Conservation (phyloP, 2,329 filamentous ascomycete genomes). For the Aureobasidium pullulans region DNA sequence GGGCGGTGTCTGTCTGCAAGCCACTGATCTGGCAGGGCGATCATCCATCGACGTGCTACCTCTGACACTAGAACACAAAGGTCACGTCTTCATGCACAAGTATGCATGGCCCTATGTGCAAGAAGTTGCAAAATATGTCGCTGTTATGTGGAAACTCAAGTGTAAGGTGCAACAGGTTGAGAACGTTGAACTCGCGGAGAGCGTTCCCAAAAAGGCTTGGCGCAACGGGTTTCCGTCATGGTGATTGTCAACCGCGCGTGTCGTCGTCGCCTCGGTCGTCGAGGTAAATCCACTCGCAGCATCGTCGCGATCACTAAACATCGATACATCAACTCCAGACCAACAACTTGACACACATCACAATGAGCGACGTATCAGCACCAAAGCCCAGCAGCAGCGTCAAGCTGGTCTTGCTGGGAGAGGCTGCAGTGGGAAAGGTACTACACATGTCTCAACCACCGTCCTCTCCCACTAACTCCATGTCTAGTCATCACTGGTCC, state of each 20-base stretch:
- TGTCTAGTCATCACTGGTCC: slow-evolving; percentile 80
- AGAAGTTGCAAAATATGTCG: not conserved
- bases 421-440: slow-evolving; percentile 98
- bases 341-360: not conserved
- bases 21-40: slow-evolving; percentile 1
- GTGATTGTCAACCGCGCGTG: not conserved
- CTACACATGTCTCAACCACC: not conserved
- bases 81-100: not conserved
- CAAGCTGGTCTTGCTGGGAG: slow-evolving; percentile 94
- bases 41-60: not conserved
- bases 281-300: not conserved
- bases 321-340: not conserved
- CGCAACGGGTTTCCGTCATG: slow-evolving; percentile 4
- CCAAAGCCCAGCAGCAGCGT: slow-evolving; percentile 99
- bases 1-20: not conserved
- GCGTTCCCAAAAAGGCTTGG: not conserved
- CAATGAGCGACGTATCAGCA: slow-evolving; percentile 36
- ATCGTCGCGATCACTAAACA: not conserved
- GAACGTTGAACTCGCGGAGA: not conserved
- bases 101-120: not conserved
- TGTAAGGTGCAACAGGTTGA: not conserved
- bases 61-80: not conserved
- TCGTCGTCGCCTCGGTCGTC: not conserved
- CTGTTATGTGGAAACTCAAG: not conserved
- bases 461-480: slow-evolving; percentile 18